Evolutionary conservation across 306 rosid genomes (phyloP).

Genomic region (Cotoneaster glaucophyllus): DNA sequence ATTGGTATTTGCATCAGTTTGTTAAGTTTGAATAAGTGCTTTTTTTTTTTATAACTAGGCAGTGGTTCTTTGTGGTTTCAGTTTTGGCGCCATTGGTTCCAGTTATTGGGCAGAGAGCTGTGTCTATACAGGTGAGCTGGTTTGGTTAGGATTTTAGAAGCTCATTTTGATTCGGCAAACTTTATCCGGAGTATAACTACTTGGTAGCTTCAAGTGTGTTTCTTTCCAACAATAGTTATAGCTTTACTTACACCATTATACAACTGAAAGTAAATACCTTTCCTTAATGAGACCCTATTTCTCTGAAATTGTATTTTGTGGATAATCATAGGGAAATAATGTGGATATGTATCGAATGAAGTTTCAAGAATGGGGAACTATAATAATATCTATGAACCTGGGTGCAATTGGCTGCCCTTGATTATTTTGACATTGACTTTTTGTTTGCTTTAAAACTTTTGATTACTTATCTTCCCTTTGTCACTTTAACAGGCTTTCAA

Average conservation of each 20-base stretch:
- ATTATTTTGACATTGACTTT: no score
- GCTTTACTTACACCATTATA: neutral
- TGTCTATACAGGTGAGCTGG: conserved; percentile 49
- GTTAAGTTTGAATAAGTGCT: neutral
- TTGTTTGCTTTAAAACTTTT: no score
- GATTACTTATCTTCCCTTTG: no score
- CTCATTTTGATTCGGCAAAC: neutral
- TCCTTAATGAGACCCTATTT: neutral
- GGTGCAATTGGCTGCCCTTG: no score
- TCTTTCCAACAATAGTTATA: neutral
- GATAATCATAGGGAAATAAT: neutral
- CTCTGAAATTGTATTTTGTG: neutral
- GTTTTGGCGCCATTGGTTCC: conserved; percentile 39
- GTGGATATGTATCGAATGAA: neutral
- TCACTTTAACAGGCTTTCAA: no score
- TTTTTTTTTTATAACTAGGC: neutral
- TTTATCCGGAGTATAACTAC: neutral
- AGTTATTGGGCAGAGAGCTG: conserved; percentile 49
- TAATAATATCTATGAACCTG: neutral
- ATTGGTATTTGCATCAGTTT: neutral
- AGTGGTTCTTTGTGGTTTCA: conserved; percentile 20
- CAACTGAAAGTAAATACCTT: no score
- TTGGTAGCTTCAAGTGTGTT: neutral
- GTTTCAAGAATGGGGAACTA: neutral
- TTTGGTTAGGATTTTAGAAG: neutral